These are phyloP conservation scores for Ophiostoma perfectum DNA, from an alignment of 2,329 filamentous ascomycete genomes.

Conservation along the genomic window DNA sequence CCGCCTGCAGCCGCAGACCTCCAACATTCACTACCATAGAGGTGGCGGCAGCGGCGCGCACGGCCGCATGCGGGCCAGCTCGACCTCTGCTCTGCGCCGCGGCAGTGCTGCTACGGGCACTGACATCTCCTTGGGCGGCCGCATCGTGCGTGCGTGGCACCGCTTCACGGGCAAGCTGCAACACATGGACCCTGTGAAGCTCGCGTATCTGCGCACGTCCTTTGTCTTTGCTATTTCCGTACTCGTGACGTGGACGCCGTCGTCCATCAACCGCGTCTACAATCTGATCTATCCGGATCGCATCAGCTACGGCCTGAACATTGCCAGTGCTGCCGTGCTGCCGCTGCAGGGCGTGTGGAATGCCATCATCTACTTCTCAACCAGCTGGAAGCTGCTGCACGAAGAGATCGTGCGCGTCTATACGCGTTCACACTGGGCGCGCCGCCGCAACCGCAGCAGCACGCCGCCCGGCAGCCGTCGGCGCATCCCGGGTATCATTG, in stretches of 20 bases:
- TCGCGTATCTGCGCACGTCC: constrained; percentile 56
- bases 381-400: constrained; percentile 45
- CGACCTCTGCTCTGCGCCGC: not conserved
- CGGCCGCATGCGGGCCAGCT: not conserved
- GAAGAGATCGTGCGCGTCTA: constrained; percentile 28
- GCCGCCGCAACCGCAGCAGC: not conserved
- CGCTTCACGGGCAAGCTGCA: constrained; percentile 35
- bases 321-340: constrained; percentile 64
- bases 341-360: constrained; percentile 80
- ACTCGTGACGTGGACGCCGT: constrained; percentile 58
- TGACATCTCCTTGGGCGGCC: not conserved
- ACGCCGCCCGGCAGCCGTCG: not conserved
- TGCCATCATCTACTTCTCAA: constrained; percentile 67
- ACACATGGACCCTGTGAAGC: constrained; percentile 52
- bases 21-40: not conserved
- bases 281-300: constrained; percentile 52
- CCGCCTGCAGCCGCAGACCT: constrained; percentile 10
- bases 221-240: constrained; percentile 58
- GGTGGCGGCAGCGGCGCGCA: not conserved
- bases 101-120: not conserved
- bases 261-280: constrained; percentile 69
- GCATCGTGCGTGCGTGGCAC: constrained; percentile 19
- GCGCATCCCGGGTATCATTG: constrained; percentile 3
- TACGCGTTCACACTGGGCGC: not conserved
- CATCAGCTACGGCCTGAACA: constrained; percentile 59